Percentiles rank a stretch among this genome's conserved stretches.
Evolutionary conservation across 768 basidiomycete species (phyloP).

Genomic region (Mycena latifolia): DNA sequence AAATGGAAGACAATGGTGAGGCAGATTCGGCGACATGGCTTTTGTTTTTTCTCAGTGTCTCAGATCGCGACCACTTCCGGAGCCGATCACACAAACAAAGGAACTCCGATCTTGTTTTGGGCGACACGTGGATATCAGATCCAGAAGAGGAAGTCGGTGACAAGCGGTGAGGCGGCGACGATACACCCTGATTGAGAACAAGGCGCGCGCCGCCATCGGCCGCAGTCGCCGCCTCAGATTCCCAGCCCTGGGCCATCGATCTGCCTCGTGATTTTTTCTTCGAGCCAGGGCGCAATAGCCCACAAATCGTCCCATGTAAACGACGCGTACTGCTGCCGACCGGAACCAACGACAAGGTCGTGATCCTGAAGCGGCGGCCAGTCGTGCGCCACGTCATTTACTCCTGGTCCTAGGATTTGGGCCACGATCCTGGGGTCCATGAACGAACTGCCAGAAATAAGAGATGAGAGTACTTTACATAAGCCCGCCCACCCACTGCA

Average conservation of each 20-base stretch:
- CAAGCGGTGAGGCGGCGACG: too few relatives aligned
- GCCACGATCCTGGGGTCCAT: slow-evolving; percentile 65
- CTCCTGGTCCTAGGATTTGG: slow-evolving; percentile 65
- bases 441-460: slow-evolving; percentile 10
- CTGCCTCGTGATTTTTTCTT: slow-evolving; percentile 69
- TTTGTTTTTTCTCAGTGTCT: slow-evolving; percentile 2
- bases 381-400: slow-evolving; percentile 50
- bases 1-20: slow-evolving; percentile 26
- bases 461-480: slow-evolving; percentile 59
- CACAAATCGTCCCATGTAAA: slow-evolving; percentile 78
- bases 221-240: slow-evolving; percentile 44
- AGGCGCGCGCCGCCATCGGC: too few relatives aligned
- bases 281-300: slow-evolving; percentile 85
- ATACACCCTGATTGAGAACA: too few relatives aligned
- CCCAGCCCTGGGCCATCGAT: slow-evolving; percentile 84
- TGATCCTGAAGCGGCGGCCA: slow-evolving; percentile 57
- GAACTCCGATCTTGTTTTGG: slow-evolving; percentile 18
- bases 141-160: too few relatives aligned
- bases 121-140: slow-evolving; percentile 19
- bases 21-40: slow-evolving; percentile 16
- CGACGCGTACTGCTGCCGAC: slow-evolving; percentile 74
- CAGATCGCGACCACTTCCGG: background rate
- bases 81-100: slow-evolving; percentile 9
- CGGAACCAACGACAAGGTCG: slow-evolving; percentile 60
- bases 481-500: slow-evolving; percentile 79